These are phyloP conservation scores for Plasmodium malariae DNA, from an alignment of 169 alveolate species.

Conservation along the genomic window DNA sequence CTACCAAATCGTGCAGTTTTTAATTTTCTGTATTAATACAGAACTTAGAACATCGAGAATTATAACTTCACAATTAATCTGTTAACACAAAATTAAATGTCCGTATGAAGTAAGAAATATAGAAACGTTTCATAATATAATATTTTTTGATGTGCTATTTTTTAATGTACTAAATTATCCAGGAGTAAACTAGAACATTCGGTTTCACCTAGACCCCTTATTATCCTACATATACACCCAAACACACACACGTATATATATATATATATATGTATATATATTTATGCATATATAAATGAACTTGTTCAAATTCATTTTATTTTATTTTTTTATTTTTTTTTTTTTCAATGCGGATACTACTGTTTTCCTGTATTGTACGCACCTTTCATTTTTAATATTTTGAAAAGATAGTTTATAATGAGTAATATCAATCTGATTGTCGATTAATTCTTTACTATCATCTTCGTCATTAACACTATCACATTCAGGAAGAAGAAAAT, in stretches of 20 bases:
- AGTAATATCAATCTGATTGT: constrained; percentile 16
- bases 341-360: background rate
- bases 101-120: background rate
- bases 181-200: constrained; percentile 41
- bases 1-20: constrained; percentile 70
- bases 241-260: too few species aligned
- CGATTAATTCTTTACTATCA: constrained; percentile 13
- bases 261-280: too few species aligned
- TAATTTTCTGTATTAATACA: constrained; percentile 58
- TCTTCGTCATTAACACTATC: constrained; percentile 15
- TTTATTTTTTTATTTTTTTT: constrained; percentile 18
- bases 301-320: background rate
- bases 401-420: constrained; percentile 60
- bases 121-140: background rate
- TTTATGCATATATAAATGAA: too few species aligned
- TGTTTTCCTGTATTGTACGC: background rate
- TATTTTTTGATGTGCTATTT: background rate
- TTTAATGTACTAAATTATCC: constrained; percentile 38
- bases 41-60: constrained; percentile 72
- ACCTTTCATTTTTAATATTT: constrained; percentile 59
- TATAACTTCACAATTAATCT: constrained; percentile 69
- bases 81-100: background rate
- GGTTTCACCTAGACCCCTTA: constrained; percentile 45
- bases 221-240: constrained; percentile 26
- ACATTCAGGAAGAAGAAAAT: constrained; percentile 44